Conservation (phyloP, 306 rosid genomes). For the Gillenia trifoliata region DNA sequence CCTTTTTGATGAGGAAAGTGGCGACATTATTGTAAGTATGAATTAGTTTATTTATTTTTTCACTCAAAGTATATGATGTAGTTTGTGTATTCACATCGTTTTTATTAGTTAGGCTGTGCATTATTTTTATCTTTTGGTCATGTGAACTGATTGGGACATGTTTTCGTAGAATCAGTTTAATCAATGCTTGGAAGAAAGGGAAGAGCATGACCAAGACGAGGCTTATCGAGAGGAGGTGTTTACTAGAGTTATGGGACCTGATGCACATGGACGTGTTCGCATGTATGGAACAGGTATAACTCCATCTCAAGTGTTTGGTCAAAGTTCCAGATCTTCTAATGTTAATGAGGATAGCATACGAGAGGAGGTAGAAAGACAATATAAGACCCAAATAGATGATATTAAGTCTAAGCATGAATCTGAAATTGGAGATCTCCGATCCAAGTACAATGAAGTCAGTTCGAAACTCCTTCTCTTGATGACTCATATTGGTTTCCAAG, state of each 20-base stretch:
- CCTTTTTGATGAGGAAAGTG: neutral
- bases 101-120: too few relatives aligned
- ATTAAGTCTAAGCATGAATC: neutral
- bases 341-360: neutral
- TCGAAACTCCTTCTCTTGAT: neutral
- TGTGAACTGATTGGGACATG: neutral
- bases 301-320: slow-evolving; percentile 10
- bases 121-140: neutral
- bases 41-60: neutral
- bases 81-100: too few relatives aligned
- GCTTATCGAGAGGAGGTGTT: neutral
- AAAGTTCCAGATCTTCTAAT: neutral
- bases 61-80: too few relatives aligned
- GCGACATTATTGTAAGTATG: neutral
- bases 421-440: neutral
- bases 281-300: neutral
- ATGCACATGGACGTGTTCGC: neutral
- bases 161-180: neutral
- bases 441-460: neutral
- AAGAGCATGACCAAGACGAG: neutral
- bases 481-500: neutral
- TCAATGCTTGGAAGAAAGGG: neutral
- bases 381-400: neutral
- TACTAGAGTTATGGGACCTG: neutral
- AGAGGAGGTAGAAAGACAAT: neutral